These are phyloP conservation scores for Ustulina deusta DNA, from an alignment of 2,329 filamentous ascomycete species.

Conservation along the genomic window DNA sequence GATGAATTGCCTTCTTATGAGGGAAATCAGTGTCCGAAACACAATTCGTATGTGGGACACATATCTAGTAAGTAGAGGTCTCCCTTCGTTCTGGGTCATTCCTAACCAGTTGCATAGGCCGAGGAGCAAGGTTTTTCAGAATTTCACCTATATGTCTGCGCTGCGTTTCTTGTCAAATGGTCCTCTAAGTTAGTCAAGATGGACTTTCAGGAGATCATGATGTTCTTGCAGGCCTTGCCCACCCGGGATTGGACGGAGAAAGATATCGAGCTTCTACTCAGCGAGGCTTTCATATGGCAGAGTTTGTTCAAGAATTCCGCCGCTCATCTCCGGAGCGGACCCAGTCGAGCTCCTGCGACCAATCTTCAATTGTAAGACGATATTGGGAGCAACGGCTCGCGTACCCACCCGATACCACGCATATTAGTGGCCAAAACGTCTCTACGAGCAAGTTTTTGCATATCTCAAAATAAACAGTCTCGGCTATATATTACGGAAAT, in stretches of 20 bases:
- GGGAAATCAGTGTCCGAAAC: conserved; percentile 95
- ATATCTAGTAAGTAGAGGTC: conserved; percentile 78
- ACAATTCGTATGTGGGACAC: conserved; percentile 99
- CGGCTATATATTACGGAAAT: background rate
- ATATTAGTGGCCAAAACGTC: background rate
- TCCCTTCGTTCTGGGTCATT: conserved; percentile 25
- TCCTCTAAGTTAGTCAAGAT: conserved; percentile 93
- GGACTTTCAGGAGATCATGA: conserved; percentile 99
- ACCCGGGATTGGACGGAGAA: conserved; percentile 97
- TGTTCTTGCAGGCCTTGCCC: conserved; percentile 96
- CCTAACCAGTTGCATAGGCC: conserved; percentile 67
- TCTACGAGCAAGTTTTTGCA: background rate
- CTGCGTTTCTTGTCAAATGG: conserved; percentile 98
- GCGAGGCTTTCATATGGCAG: conserved; percentile 99
- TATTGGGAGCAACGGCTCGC: background rate
- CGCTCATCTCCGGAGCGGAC: conserved; percentile 79
- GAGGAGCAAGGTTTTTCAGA: conserved; percentile 99
- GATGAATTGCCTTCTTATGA: conserved; percentile 99
- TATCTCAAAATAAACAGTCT: background rate
- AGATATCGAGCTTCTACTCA: conserved; percentile 94
- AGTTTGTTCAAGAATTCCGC: conserved; percentile 94
- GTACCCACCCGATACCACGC: background rate
- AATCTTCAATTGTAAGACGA: conserved; percentile 54
- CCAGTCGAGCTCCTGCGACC: conserved; percentile 55
- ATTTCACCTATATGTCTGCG: conserved; percentile 98